Evolutionary conservation across 2,329 filamentous ascomycete genomes (phyloP).

Genomic region (Colletotrichum destructivum): DNA sequence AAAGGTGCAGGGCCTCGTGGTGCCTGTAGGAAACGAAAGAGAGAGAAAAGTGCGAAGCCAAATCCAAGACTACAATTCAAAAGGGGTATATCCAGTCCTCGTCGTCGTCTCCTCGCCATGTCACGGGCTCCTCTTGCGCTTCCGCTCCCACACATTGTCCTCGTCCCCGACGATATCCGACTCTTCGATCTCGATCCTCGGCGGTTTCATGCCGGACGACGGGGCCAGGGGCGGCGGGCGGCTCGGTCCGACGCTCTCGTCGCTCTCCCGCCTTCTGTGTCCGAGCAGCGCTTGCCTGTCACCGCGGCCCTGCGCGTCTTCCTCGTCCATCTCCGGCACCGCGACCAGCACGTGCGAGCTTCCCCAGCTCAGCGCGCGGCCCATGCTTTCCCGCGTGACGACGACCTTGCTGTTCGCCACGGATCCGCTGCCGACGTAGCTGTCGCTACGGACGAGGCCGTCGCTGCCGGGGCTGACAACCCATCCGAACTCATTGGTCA

Average conservation of each 20-base stretch:
- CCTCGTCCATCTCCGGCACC: slow-evolving; percentile 58
- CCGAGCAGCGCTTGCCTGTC: slow-evolving; percentile 51
- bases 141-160: slow-evolving; percentile 48
- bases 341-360: slow-evolving; percentile 56
- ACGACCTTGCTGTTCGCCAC: slow-evolving; percentile 39
- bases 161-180: slow-evolving; percentile 45
- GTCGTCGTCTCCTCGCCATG: neutral
- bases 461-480: slow-evolving; percentile 35
- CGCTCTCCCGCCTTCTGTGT: slow-evolving; percentile 35
- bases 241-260: slow-evolving; percentile 15
- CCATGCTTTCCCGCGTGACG: slow-evolving; percentile 45
- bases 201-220: slow-evolving; percentile 8
- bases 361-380: slow-evolving; percentile 53
- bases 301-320: slow-evolving; percentile 44
- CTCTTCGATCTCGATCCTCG: slow-evolving; percentile 43
- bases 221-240: slow-evolving; percentile 2
- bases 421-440: slow-evolving; percentile 46
- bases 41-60: slow-evolving; percentile 5
- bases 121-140: slow-evolving; percentile 44
- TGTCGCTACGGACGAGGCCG: slow-evolving; percentile 46
- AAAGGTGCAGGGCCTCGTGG: neutral
- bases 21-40: slow-evolving; percentile 3
- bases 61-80: slow-evolving; percentile 9
- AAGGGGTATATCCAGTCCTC: slow-evolving; percentile 34
- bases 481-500: slow-evolving; percentile 54